Percentiles rank a stretch among this genome's conserved stretches.
These are phyloP conservation scores for Monosporascus sp. DNA, from an alignment of 2,329 filamentous ascomycete genomes.

Conservation along the genomic window DNA sequence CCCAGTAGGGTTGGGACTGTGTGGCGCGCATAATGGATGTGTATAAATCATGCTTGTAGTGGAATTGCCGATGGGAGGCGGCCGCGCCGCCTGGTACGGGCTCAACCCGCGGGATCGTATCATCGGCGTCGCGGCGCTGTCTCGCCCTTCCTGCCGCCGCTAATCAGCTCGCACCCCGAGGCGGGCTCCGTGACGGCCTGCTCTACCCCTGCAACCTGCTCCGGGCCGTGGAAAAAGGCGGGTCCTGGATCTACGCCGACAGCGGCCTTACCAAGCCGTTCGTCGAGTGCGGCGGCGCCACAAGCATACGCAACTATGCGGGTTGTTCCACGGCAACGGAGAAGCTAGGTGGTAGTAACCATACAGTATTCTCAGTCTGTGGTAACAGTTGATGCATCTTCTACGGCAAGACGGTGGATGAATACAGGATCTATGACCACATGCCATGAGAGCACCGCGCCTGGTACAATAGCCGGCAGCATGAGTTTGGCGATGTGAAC, in stretches of 20 bases:
- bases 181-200: constrained; percentile 27
- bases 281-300: constrained; percentile 29
- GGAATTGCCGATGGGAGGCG: no score
- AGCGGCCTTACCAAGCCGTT: constrained; percentile 38
- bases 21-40: no score
- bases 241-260: constrained; percentile 10
- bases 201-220: constrained; percentile 32
- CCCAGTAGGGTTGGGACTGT: no score
- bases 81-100: constrained; percentile 36
- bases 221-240: constrained; percentile 31
- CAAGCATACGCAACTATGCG: constrained; percentile 28
- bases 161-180: constrained; percentile 28
- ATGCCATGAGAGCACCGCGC: constrained; percentile 30
- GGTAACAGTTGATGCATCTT: constrained; percentile 36
- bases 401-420: constrained; percentile 26
- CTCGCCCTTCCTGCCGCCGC: constrained; percentile 46
- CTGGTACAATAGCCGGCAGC: constrained; percentile 13
- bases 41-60: no score
- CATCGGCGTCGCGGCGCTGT: constrained; percentile 43
- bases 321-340: constrained; percentile 31
- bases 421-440: constrained; percentile 31
- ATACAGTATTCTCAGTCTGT: constrained; percentile 33
- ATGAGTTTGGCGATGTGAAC: background rate
- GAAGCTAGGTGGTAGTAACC: constrained; percentile 33
- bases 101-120: constrained; percentile 37